Percentiles rank a stretch among this genome's conserved stretches.
These are phyloP conservation scores for Chlamydomonas sp. DNA, from an alignment of 139 green algal species.

Conservation along the genomic window DNA sequence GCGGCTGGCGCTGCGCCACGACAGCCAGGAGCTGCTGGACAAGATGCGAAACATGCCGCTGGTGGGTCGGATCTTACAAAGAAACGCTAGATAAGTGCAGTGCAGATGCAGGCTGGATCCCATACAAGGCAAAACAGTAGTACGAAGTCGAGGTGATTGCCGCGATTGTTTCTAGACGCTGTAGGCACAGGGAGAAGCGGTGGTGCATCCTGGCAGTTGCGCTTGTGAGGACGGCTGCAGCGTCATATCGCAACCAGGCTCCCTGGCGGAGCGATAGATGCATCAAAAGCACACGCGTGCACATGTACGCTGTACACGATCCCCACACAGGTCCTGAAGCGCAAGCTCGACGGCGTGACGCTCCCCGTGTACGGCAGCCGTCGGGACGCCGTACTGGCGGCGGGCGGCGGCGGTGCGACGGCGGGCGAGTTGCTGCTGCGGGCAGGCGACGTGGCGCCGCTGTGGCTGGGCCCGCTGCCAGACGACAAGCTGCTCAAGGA, in stretches of 20 bases:
- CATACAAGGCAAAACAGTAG: no score
- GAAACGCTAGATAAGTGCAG: neutral
- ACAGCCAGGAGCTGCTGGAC: slow-evolving; percentile 79
- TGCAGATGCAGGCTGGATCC: no score
- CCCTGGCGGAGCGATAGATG: no score
- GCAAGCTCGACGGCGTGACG: slow-evolving; percentile 61
- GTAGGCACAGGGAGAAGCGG: no score
- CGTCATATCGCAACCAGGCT: no score
- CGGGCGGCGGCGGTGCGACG: neutral
- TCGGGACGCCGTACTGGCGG: slow-evolving; percentile 54
- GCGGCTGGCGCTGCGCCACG: slow-evolving; percentile 77
- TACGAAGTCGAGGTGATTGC: no score
- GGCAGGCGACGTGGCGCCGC: slow-evolving; percentile 28
- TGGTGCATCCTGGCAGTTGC: no score
- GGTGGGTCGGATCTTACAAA: slow-evolving; percentile 6
- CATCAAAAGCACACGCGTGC: no score
- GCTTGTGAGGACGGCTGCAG: no score
- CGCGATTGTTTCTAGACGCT: no score
- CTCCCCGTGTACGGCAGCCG: slow-evolving; percentile 76
- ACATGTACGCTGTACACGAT: neutral
- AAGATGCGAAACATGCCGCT: slow-evolving; percentile 65
- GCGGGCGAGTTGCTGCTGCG: slow-evolving; percentile 3
- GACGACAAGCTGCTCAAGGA: slow-evolving; percentile 92
- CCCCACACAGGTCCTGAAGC: slow-evolving; percentile 49
- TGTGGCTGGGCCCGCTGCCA: slow-evolving; percentile 75